Evolutionary conservation across 305 asterid genomes (phyloP), one percentile per base, ranked within the genome.

Genomic region (Coffea humblotiana): DNA sequence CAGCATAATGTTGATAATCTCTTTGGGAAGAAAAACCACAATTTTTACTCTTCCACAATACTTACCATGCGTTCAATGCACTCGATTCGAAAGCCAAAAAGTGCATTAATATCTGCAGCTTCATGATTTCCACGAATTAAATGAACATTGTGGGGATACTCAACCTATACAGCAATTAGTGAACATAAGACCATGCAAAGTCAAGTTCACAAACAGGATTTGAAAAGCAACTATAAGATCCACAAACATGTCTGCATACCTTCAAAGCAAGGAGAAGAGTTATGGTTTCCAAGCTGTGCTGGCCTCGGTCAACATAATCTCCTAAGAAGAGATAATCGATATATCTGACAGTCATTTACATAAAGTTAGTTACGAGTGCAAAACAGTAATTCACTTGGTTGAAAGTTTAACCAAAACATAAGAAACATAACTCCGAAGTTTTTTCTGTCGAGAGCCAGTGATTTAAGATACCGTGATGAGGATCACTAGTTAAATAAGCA

Each of bases 51-150:
- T 3, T 18, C 67, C 13, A 43, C 67, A 77, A 35, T 21, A 77
- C 82, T 69, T 77, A 86, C 91, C 91, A 88, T 82, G 81, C 91
- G 91, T 74, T 88, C 91, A 58, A 88, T 86, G 82, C 91, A 88
- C 87, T 88, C 91, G 16, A 88, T 88, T 45, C 89, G 96, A 82
- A 96, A 96, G 78, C 99, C 99, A 86, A 96, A 96, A 86, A 96
- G 98, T 56, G 99, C 99, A 91, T 96, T 96, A 79, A 96, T 96
- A 89, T 96, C 99, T 72, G 99, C 97, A 85, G 99, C 99, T 89
- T 96, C 99, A 83, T 96, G 99, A 88, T 96, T 96, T 82, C 99
- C 99, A 63, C 99, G 98, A 78, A 96, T 96, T 76, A 96, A 80
- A 86, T 96, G 98, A 81, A 96, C 85, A 89, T 93, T 97, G 80